Base-by-base conservation (phyloP, 164 flowering plant species). In the Vitis rupestris region DNA sequence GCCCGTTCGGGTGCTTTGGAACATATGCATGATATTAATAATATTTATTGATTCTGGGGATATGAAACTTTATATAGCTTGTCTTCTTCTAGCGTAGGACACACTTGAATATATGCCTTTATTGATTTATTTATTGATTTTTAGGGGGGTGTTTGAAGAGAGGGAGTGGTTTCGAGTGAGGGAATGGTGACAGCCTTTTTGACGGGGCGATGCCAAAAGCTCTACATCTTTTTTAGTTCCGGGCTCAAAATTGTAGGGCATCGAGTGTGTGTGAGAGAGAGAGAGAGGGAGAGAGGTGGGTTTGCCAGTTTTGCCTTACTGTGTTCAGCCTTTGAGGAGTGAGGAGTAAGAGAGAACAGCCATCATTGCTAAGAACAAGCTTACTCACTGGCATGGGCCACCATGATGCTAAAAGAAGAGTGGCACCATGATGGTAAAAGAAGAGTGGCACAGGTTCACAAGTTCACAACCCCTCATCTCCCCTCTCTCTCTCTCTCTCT, bases 341-440 rank as follows among this genome's bases (percentile, higher is more conserved):
- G 61, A 58, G 58, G 9, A 51, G 59, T 23, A 60, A 3, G 60
- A 54, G 53, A 59, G 50, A 58, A 50, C 5, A 63, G 71, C 69
- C 79, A 75, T 75, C 72, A 71, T 71, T 71, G 61, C 63, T 23
- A 19, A 12, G 70, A 59, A 72, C 72, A 74, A 70, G 50, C 47
- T 50, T 65, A 49, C 60, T 65, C 77, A 74, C 66, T 30, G 69
- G 61, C 74, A 71, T 75, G 79, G 75, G 69, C 79, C 75, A 75
- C 74, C 75, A 71, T 71, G 69, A 71, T 70, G 65, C 69, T 59
- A 44, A 66, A 65, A 72, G 57, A 17, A 63, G 31, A 44, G 58
- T 65, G 69, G 75, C 75, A 75, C 74, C 75, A 71, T 71, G 65
- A 71, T 70, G 69, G 65, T 59, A 44, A 66, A 65, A 72, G 50